A percentile compares a stretch with the other conserved stretches of the same genome.
Conservation (phyloP, 495 filamentous ascomycete genomes). For the Acidiella bohemica region DNA sequence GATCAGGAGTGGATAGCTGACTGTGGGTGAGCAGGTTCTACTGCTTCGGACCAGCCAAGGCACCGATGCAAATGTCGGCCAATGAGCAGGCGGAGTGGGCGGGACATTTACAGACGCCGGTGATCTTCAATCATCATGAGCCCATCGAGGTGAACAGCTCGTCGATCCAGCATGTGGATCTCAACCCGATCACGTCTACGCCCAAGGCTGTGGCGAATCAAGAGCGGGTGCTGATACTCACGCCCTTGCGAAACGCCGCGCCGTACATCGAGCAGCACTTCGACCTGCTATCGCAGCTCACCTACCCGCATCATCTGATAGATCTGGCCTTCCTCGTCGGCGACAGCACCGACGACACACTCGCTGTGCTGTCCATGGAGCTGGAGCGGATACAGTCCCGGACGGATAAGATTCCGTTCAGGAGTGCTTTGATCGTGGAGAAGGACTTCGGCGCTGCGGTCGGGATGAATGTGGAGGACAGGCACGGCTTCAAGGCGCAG, state of each 20-base stretch:
- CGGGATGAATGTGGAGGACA: slow-evolving; percentile 61
- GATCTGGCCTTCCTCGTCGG: slow-evolving; percentile 91
- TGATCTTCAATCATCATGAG: slow-evolving; percentile 89
- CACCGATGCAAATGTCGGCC: slow-evolving; percentile 82
- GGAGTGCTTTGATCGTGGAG: slow-evolving; percentile 65
- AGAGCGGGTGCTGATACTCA: slow-evolving; percentile 89
- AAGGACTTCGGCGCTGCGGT: slow-evolving; percentile 73
- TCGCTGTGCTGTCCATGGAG: slow-evolving; percentile 66
- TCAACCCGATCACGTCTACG: slow-evolving; percentile 78
- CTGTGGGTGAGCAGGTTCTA: slow-evolving; percentile 55
- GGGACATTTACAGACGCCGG: slow-evolving; percentile 74
- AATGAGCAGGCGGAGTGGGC: slow-evolving; percentile 88
- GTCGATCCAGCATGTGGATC: slow-evolving; percentile 63
- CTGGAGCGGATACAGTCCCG: slow-evolving; percentile 77
- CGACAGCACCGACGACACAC: slow-evolving; percentile 79
- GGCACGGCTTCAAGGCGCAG: slow-evolving; percentile 78
- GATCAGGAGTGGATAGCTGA: too few relatives aligned
- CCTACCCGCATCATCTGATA: slow-evolving; percentile 90
- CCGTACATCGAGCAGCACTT: slow-evolving; percentile 76
- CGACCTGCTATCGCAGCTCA: slow-evolving; percentile 76
- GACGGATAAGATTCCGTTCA: slow-evolving; percentile 65
- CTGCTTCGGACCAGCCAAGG: slow-evolving; percentile 86
- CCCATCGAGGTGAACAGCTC: slow-evolving; percentile 70
- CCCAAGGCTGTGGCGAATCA: slow-evolving; percentile 59
- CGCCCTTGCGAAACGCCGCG: slow-evolving; percentile 82